These are phyloP conservation scores for Penicillium cosmopolitanum DNA, from an alignment of 495 filamentous ascomycete species.

Conservation along the genomic window DNA sequence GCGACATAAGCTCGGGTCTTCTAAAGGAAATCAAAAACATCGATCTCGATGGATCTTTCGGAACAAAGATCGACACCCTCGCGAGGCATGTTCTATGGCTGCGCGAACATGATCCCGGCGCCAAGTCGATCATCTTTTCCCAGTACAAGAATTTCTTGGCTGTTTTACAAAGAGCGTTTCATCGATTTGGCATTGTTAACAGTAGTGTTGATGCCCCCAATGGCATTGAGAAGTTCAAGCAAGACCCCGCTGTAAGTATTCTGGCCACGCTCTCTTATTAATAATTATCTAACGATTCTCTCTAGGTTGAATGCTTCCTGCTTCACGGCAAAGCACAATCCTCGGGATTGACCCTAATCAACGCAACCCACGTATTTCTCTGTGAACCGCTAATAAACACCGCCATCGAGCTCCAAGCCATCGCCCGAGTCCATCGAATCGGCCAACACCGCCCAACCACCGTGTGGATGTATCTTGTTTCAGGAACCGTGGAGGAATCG, in stretches of 20 bases:
- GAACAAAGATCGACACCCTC: slow-evolving; percentile 86
- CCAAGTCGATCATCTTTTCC: slow-evolving; percentile 90
- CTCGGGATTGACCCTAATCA: slow-evolving; percentile 85
- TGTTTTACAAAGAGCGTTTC: slow-evolving; percentile 69
- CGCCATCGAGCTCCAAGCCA: slow-evolving; percentile 90
- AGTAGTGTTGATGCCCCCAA: slow-evolving; percentile 63
- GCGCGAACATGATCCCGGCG: slow-evolving; percentile 77
- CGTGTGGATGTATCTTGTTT: slow-evolving; percentile 92
- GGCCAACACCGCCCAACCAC: slow-evolving; percentile 86
- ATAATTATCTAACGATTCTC: neutral
- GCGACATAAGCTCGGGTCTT: slow-evolving; percentile 68
- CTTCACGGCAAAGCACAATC: slow-evolving; percentile 87
- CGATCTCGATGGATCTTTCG: slow-evolving; percentile 74
- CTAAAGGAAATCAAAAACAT: slow-evolving; percentile 82
- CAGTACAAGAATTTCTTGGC: slow-evolving; percentile 84
- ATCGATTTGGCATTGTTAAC: slow-evolving; percentile 68
- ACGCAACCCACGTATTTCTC: slow-evolving; percentile 91
- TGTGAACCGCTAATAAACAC: slow-evolving; percentile 94
- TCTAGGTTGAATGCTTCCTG: slow-evolving; percentile 76
- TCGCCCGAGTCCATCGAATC: slow-evolving; percentile 91
- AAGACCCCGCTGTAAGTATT: slow-evolving; percentile 61
- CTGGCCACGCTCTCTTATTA: neutral
- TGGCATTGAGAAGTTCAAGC: slow-evolving; percentile 74
- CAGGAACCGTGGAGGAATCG: slow-evolving; percentile 84
- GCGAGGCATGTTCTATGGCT: slow-evolving; percentile 84